Base-by-base conservation (phyloP, 768 basidiomycete species). In the Phlebiopsis gigantea region DNA sequence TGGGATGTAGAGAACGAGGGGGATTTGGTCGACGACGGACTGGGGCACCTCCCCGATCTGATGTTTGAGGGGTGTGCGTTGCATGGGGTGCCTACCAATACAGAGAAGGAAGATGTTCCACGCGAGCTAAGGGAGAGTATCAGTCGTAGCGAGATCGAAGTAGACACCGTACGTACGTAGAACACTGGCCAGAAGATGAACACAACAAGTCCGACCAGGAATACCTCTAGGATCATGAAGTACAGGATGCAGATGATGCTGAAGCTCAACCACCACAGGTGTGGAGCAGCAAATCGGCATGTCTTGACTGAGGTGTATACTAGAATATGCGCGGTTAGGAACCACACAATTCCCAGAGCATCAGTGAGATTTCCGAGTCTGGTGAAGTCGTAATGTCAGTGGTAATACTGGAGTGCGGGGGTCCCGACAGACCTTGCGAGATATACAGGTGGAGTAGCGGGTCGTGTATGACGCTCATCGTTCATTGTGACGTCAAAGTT, bases 241-340 rank as follows among this genome's bases (percentile, higher is more conserved):
- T 93, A 93, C 75, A 88, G 84, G 42, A 88, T 81, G 70, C 87
- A 84, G 14, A 93, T 72, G 62, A 93, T 85, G 31, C 82, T 85
- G 67, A 93, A 91, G 21, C 81, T 82, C 46, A 92, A 80, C 88
- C 89, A 93, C 90, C 90, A 93, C 30, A 93, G 72, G 61, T 91
- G 87, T 7, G 91, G 91, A 12, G 90, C 80, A 0, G 86, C 75
- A 56, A 76, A 71, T 19, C 91, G 85, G 57, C 91, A 93, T 15
- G 84, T 80, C 60, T 84, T 75, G 26, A 89, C 73, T 7, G 90
- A 87, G 15, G 87, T 87, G 64, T 91, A 93, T 59, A 84, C 79
- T 54, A 93, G 73, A 26, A 91, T 84, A 65, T 93, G 87, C 10
- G 90, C 88, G 17, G 83, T 85, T 25, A 93, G 68, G 63, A 93